A percentile compares a stretch with the other conserved stretches of the same genome.
Conservation (phyloP, 306 rosid species). For the Senna tora region DNA sequence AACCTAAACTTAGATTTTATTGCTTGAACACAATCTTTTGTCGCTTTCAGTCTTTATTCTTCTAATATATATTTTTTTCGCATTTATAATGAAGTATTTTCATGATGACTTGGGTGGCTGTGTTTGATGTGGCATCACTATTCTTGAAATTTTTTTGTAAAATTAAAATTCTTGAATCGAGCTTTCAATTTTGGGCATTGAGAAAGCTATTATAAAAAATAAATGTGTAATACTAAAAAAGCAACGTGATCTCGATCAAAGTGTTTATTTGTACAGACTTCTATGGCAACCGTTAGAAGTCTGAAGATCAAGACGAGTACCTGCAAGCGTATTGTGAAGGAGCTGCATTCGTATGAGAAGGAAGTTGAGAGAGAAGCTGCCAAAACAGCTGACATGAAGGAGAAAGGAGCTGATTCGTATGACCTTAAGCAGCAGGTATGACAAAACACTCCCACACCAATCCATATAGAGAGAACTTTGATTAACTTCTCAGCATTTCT, state of each 20-base stretch:
- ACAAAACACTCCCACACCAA: not conserved
- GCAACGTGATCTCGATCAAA: not conserved
- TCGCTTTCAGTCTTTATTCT: not conserved
- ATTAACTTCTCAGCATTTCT: not conserved
- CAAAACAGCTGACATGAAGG: slow-evolving; percentile 85
- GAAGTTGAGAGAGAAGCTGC: slow-evolving; percentile 90
- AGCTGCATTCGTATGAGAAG: slow-evolving; percentile 81
- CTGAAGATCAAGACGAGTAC: slow-evolving; percentile 81
- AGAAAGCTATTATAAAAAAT: not conserved
- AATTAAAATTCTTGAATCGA: not conserved
- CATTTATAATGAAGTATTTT: not conserved
- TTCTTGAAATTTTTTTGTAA: not conserved
- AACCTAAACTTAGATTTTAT: not conserved
- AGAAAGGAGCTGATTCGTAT: slow-evolving; percentile 78
- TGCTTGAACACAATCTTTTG: not conserved
- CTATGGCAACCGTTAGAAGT: slow-evolving; percentile 67
- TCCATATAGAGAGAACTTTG: not conserved
- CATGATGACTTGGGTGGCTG: not conserved
- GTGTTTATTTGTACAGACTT: slow-evolving; percentile 14
- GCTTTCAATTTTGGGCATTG: not conserved
- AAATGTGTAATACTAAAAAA: not conserved
- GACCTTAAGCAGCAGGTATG: slow-evolving; percentile 90
- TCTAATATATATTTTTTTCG: not conserved
- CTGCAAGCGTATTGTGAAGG: slow-evolving; percentile 79
- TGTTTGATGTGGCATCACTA: not conserved